Percentiles rank a stretch among this genome's conserved stretches.
Evolutionary conservation across 192 early-diverging fungal species (phyloP).

Genomic region (Linnemannia zychae): DNA sequence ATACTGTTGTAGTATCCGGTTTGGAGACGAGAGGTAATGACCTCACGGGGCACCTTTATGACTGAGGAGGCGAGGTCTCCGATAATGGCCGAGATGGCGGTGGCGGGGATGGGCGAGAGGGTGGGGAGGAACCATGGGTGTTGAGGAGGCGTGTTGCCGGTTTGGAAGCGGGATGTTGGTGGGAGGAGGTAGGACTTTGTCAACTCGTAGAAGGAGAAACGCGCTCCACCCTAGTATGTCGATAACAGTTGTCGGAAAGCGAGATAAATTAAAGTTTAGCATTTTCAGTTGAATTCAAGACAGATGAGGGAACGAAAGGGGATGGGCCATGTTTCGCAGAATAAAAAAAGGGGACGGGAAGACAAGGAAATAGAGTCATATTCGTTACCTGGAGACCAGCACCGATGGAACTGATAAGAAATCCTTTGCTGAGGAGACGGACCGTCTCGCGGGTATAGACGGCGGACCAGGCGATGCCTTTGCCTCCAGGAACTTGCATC

Average conservation of each 20-base stretch:
- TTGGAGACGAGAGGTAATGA: slow-evolving; percentile 79
- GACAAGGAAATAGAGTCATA: background rate
- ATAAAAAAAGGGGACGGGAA: background rate
- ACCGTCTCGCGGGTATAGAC: slow-evolving; percentile 67
- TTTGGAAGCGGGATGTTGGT: slow-evolving; percentile 51
- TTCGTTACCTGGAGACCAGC: slow-evolving; percentile 74
- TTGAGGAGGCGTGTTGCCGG: slow-evolving; percentile 42
- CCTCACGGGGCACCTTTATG: slow-evolving; percentile 84
- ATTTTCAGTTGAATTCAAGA: background rate
- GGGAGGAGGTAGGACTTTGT: slow-evolving; percentile 69
- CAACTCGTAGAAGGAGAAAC: slow-evolving; percentile 79
- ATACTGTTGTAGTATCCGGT: slow-evolving; percentile 65
- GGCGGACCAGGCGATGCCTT: slow-evolving; percentile 52
- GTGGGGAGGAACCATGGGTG: slow-evolving; percentile 57
- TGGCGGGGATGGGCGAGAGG: slow-evolving; percentile 67
- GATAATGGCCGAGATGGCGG: slow-evolving; percentile 76
- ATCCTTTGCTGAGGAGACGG: slow-evolving; percentile 70
- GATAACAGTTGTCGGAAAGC: background rate
- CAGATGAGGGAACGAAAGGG: background rate
- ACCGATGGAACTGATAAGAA: slow-evolving; percentile 75
- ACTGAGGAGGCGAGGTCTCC: slow-evolving; percentile 80
- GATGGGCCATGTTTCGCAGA: slow-evolving; percentile 4
- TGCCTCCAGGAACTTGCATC: slow-evolving; percentile 71
- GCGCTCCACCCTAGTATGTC: slow-evolving; percentile 68
- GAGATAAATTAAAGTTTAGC: background rate